Evolutionary conservation across 306 rosid species (phyloP), one percentile per base, ranked within the genome.

Genomic region (Hippophae rhamnoides): DNA sequence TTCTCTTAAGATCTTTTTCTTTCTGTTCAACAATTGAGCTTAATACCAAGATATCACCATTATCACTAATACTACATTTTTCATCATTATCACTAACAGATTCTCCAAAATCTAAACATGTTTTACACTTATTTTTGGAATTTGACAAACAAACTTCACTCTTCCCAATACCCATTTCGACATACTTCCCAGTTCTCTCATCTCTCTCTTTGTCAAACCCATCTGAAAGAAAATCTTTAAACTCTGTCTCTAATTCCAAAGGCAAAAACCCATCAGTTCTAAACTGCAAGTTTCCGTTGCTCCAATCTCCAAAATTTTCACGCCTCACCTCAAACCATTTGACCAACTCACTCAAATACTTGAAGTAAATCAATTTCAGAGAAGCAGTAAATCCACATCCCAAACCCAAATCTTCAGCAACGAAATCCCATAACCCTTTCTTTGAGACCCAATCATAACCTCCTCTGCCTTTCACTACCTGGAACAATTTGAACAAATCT

Each of bases 311-410:
- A 31, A 31, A 31, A 2, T 31, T 31, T 31, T 31, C 73, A 57
- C 64, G 47, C 14, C 69, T 58, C 66, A 65, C 66, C 69, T 72
- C 58, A 54, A 87, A 76, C 96, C 89, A 83, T 62, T 67, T 72
- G 62, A 81, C 90, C 47, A 87, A 78, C 63, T 73, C 95, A 65
- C 43, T 76, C 70, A 92, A 73, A 69, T 85, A 85, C 74, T 75
- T 87, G 13, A 27, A 74, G 73, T 74, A 85, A 13, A 80, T 74
- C 68, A 92, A 68, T 75, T 83, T 87, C 50, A 85, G 71, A 0
- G 81, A 68, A 43, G 83, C 73, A 40, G 63, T 73, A 60, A 72
- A 47, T 52, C 52, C 68, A 65, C 54, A 44, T 46, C 79, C 67
- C 73, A 78, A 78, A 63, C 86, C 84, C 58, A 78, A 58, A 47